phyloP scores from a whole-genome alignment of 352 stramenopile genomes.

The Phytophthora citricola region DNA sequence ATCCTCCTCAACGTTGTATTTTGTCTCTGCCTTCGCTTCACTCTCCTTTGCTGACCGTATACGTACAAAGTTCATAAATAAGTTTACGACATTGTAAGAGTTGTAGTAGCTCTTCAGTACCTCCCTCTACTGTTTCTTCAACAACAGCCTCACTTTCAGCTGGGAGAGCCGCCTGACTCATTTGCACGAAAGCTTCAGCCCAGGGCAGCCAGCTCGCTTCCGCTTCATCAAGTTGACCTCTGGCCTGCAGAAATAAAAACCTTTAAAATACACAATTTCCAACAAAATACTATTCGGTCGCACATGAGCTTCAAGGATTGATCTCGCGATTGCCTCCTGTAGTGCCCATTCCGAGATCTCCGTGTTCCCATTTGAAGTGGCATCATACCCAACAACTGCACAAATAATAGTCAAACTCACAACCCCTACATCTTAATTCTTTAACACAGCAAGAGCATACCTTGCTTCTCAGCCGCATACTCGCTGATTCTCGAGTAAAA shows the following conservation, averaged over 20 bases:
- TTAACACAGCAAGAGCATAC: constrained; percentile 3
- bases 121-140: constrained; percentile 9
- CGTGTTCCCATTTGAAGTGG: neutral
- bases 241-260: constrained; percentile 27
- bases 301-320: constrained; percentile 70
- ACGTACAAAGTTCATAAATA: neutral
- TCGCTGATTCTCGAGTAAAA: constrained; percentile 67
- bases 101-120: neutral
- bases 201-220: constrained; percentile 67
- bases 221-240: constrained; percentile 55
- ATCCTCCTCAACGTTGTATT: constrained; percentile 10
- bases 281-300: neutral
- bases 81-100: neutral
- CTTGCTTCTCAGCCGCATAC: constrained; percentile 57
- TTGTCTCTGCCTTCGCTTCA: constrained; percentile 26
- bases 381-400: constrained; percentile 25
- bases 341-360: constrained; percentile 68
- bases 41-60: constrained; percentile 12
- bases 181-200: constrained; percentile 67
- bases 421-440: neutral
- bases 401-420: neutral
- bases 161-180: constrained; percentile 36
- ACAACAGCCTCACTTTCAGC: neutral
- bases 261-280: too few species aligned
- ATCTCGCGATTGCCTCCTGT: constrained; percentile 73